phyloP scores from a whole-genome alignment of 2,329 filamentous ascomycete genomes.

The Cercospora sojina region DNA sequence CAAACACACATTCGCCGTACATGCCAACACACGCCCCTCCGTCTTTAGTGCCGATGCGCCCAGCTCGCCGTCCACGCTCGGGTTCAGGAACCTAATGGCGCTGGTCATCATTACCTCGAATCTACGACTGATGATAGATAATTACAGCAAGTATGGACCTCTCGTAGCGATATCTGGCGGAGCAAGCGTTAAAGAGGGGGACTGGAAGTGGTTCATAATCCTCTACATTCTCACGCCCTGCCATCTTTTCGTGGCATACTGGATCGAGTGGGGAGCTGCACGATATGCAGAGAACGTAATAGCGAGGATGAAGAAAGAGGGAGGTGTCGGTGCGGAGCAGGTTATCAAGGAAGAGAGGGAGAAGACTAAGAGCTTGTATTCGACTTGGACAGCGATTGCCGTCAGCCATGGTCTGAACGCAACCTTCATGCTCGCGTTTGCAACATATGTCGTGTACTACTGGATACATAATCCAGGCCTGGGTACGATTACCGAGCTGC shows the following conservation, averaged over 20 bases:
- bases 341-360: conserved; percentile 55
- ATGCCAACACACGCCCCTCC: conserved; percentile 69
- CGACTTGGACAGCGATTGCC: conserved; percentile 75
- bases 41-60: conserved; percentile 82
- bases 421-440: conserved; percentile 73
- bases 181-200: conserved; percentile 28
- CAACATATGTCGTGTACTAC: conserved; percentile 82
- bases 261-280: conserved; percentile 83
- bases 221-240: conserved; percentile 87
- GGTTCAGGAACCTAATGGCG: conserved; percentile 95
- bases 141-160: conserved; percentile 96
- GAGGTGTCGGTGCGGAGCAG: conserved; percentile 38
- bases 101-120: conserved; percentile 92
- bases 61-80: conserved; percentile 77
- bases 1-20: conserved; percentile 86
- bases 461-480: conserved; percentile 91
- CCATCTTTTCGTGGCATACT: conserved; percentile 84
- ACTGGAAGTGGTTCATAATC: conserved; percentile 42
- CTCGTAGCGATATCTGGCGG: conserved; percentile 80
- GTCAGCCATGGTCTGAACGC: conserved; percentile 76
- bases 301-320: conserved; percentile 52
- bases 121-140: conserved; percentile 90
- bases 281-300: conserved; percentile 71
- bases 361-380: conserved; percentile 29
- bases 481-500: conserved; percentile 83